Percentiles rank a stretch among this genome's conserved stretches.
These are phyloP conservation scores for Aspergillus taichungensis DNA, from an alignment of 495 filamentous ascomycete species.

Conservation along the genomic window DNA sequence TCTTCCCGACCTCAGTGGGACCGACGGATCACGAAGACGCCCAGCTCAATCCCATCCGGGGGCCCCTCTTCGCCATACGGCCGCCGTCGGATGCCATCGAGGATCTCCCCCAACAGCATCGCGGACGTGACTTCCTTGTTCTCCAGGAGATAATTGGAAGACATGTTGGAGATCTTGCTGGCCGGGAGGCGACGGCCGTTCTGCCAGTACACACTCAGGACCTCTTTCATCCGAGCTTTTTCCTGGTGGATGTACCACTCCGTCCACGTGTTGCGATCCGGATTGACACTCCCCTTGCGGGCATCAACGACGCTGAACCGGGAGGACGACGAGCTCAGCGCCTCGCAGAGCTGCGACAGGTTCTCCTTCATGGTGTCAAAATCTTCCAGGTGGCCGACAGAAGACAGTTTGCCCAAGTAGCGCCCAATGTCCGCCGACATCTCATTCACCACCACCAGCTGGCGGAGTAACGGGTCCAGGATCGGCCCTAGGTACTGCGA, in stretches of 20 bases:
- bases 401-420: slow-evolving; percentile 48
- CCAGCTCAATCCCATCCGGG: slow-evolving; percentile 49
- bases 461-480: slow-evolving; percentile 57
- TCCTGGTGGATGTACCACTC: slow-evolving; percentile 71
- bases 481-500: slow-evolving; percentile 57
- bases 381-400: slow-evolving; percentile 49
- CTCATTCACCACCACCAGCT: slow-evolving; percentile 54
- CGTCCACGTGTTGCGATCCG: slow-evolving; percentile 52
- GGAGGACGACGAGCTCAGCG: slow-evolving; percentile 33
- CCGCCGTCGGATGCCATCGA: slow-evolving; percentile 50
- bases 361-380: slow-evolving; percentile 47
- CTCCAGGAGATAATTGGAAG: slow-evolving; percentile 23
- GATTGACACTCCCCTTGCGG: slow-evolving; percentile 40
- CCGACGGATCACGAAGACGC: slow-evolving; percentile 53
- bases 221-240: slow-evolving; percentile 52
- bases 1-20: slow-evolving; percentile 19
- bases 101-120: slow-evolving; percentile 52
- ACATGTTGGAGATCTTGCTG: slow-evolving; percentile 25
- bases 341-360: slow-evolving; percentile 39
- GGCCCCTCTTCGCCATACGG: slow-evolving; percentile 37
- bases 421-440: slow-evolving; percentile 52
- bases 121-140: slow-evolving; percentile 42
- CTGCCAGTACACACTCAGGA: slow-evolving; percentile 50
- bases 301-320: slow-evolving; percentile 44
- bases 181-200: slow-evolving; percentile 38